Percentiles rank a stretch among this genome's conserved stretches.
These are phyloP conservation scores for Yarrowia galli DNA, from an alignment of 1,139 yeast genomes.

Conservation along the genomic window DNA sequence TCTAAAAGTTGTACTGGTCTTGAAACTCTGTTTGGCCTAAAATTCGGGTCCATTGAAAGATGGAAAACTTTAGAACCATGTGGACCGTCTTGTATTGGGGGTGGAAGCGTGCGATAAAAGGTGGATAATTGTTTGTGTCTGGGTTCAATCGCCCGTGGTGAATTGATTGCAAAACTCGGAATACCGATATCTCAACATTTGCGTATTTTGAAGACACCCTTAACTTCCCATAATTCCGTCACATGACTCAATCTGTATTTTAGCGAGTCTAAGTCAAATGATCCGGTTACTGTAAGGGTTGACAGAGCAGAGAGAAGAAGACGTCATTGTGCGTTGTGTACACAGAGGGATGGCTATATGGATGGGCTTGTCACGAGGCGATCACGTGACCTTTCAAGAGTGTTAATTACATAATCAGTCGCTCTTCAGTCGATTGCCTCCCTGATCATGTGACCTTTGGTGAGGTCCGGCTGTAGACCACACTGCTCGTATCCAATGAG, in stretches of 20 bases:
- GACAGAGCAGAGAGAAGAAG: neutral
- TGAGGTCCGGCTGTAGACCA: no score
- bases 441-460: no score
- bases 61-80: constrained; percentile 26
- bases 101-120: neutral
- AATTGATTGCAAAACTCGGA: no score
- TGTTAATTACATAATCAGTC: no score
- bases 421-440: neutral
- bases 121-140: no score
- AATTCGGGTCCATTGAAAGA: constrained; percentile 3
- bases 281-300: neutral
- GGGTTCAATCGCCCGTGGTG: no score
- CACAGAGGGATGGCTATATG: no score
- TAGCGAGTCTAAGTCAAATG: constrained; percentile 16
- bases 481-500: no score
- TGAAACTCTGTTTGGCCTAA: constrained; percentile 10
- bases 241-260: neutral
- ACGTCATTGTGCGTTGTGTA: constrained; percentile 1
- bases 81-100: neutral
- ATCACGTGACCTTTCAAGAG: no score
- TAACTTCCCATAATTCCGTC: neutral
- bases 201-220: neutral
- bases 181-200: neutral
- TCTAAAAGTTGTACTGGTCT: constrained; percentile 15
- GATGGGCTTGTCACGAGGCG: no score